These are phyloP conservation scores for Tylopilus felleus DNA, from an alignment of 768 basidiomycete species.

Conservation along the genomic window DNA sequence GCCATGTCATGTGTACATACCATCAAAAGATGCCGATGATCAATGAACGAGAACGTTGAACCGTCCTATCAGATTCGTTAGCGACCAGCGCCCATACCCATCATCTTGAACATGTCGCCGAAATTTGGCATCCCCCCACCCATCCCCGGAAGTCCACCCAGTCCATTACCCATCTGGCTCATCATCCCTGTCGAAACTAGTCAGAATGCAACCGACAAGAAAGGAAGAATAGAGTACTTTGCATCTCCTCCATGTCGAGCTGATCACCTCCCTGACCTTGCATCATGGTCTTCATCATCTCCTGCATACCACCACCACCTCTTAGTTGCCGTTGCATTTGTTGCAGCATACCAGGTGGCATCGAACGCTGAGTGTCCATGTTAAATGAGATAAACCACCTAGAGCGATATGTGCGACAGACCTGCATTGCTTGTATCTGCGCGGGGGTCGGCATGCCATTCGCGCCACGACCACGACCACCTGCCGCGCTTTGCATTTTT, in stretches of 20 bases:
- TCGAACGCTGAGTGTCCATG: constrained; percentile 57
- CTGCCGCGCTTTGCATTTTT: constrained; percentile 86
- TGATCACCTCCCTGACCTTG: constrained; percentile 89
- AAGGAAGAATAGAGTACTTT: constrained; percentile 48
- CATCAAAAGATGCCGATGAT: too few relatives aligned
- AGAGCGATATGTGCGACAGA: constrained; percentile 33
- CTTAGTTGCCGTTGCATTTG: constrained; percentile 85
- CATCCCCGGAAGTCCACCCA: constrained; percentile 49
- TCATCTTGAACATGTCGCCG: constrained; percentile 84
- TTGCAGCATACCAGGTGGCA: constrained; percentile 94
- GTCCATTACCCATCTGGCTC: constrained; percentile 71
- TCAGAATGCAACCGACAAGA: constrained; percentile 6
- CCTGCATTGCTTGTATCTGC: constrained; percentile 94
- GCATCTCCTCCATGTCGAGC: constrained; percentile 93
- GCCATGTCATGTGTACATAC: constrained; percentile 17
- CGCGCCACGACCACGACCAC: constrained; percentile 81
- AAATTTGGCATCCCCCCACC: constrained; percentile 70
- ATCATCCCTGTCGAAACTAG: constrained; percentile 65
- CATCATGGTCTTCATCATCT: constrained; percentile 99
- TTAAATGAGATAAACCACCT: constrained; percentile 3
- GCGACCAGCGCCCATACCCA: constrained; percentile 62
- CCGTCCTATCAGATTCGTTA: constrained; percentile 13
- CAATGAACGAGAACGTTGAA: too few relatives aligned
- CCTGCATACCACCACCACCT: constrained; percentile 86
- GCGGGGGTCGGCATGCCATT: constrained; percentile 90